Evolutionary conservation across 2,329 filamentous ascomycete species (phyloP), one percentile per base, ranked within the genome.

Genomic region (Capronia americana): DNA sequence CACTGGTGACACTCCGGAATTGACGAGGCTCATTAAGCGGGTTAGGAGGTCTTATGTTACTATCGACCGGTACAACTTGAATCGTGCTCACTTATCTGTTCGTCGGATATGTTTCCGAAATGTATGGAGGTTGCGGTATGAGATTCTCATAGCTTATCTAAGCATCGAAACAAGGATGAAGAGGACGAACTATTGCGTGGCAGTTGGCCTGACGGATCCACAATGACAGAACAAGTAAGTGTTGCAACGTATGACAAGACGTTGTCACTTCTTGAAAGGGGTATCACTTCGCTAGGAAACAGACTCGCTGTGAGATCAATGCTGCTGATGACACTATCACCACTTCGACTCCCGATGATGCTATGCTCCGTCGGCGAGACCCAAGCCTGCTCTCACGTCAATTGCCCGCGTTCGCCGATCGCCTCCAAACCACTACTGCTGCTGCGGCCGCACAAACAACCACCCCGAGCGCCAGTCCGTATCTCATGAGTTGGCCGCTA

Each of bases 381-480:
- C 14, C 44, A 30, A 11, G 24, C 17, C 12, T 17, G 24, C 12
- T 32, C 57, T n/a, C 28, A 17, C 46, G 12, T 64, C 48, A 64
- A 30, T 57, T 32, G 8, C 59, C 46, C 23, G 65, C 46, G 28
- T 14, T 63, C 8, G 65, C 64, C 38, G 73, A 79, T 67, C 81
- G 80, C 74, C 83, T 85, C 87, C 87, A 89, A 48, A 89, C 85
- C 74, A 87, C 84, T 8, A 85, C 81, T 8, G 85, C 83, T 10
- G 86, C 87, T 5, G 84, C 85, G 12, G 82, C 84, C 12, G 85
- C 86, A 71, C 85, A 87, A 48, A 86, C 82, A 7, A 85, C 83
- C 6, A 92, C 93, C 0, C 91, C 92, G 3, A 96, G 81, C 1
- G 92, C 92, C 74, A 98, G 87, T 74, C 96, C 97, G 74, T 97